Evolutionary conservation across 1,284 basidiomycete species (phyloP), one percentile per base, ranked within the genome.

Genomic region (Inonotus hispidus): DNA sequence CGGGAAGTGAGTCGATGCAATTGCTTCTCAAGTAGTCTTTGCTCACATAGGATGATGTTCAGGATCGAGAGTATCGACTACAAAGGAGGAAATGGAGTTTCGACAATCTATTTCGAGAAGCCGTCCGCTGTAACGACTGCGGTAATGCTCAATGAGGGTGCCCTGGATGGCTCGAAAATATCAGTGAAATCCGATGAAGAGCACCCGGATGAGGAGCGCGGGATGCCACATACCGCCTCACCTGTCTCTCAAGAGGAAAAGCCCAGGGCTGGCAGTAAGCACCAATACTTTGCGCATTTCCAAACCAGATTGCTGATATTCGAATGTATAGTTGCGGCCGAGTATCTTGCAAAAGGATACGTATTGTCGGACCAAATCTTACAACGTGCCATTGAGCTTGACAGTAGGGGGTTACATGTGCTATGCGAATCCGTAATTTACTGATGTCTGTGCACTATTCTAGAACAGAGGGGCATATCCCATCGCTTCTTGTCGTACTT

Each of bases 311-410:
- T 41, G 27, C n/a, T 43, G 16, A 43, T 50, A 25, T 41, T 29
- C 23, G n/a, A 59, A 7, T 25, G 6, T 35, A 19, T 59, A 77
- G 92, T 95, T 68, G 89, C 88, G 21, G 94, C 94, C 41, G 94
- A 96, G 72, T 93, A 95, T 74, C 83, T 98, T 39, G 89, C 92
- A 0, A 85, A 83, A 70, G 95, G 95, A 1, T 97, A 97, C 75
- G 71, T 71, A 52, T 81, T 97, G 43, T 87, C 87, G 23, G 94
- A 97, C 71, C 72, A 81, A 60, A 82, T 94, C 65, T 79, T 97
- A 53, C 80, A 90, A 67, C 85, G 86, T 64, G 92, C 94, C 25
- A 97, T 98, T 69, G 91, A 94, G 63, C 77, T 94, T 56, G 93
- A 96, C 75, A 75, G 90, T 92, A 67, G 67, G 86, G 76, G 86